Conservation (phyloP, 495 filamentous ascomycete species). For the Friedmanniomyces simplex region DNA sequence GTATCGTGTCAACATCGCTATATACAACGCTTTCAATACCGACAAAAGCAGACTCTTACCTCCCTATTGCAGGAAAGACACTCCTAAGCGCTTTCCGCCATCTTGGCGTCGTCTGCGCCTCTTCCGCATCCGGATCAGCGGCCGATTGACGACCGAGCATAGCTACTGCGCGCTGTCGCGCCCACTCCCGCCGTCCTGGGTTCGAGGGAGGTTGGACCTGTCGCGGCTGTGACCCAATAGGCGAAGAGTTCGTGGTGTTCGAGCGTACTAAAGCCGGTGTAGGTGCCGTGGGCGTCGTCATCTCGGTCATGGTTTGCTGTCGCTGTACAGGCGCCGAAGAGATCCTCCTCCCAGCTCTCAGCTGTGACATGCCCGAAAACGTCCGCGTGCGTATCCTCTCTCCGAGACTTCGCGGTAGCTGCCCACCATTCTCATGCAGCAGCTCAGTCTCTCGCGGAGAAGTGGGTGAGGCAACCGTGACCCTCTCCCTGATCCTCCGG, state of each 20-base stretch:
- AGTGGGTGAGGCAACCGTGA: background rate
- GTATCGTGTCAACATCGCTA: background rate
- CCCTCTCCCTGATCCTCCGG: slow-evolving; percentile 17
- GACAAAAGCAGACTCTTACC: background rate
- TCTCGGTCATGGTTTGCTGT: background rate
- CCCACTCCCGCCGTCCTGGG: slow-evolving; percentile 28
- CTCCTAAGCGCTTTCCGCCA: slow-evolving; percentile 18
- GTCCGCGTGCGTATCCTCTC: background rate
- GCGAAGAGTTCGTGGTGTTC: no score
- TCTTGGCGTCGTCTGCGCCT: slow-evolving; percentile 2
- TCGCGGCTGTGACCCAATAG: background rate
- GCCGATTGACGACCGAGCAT: slow-evolving; percentile 19
- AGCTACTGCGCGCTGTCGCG: slow-evolving; percentile 27
- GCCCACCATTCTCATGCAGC: background rate
- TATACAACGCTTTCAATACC: background rate
- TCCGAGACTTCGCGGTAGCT: background rate
- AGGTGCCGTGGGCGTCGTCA: background rate
- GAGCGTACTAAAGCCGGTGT: background rate
- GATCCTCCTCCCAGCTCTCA: background rate
- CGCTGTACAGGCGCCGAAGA: slow-evolving; percentile 4
- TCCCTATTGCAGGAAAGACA: slow-evolving; percentile 10
- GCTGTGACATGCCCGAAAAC: background rate
- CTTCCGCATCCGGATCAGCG: slow-evolving; percentile 13
- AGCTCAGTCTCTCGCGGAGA: background rate
- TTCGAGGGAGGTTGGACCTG: slow-evolving; percentile 4